phyloP scores from a whole-genome alignment of 1,284 basidiomycete genomes.

The Heliocybe sulcata region DNA sequence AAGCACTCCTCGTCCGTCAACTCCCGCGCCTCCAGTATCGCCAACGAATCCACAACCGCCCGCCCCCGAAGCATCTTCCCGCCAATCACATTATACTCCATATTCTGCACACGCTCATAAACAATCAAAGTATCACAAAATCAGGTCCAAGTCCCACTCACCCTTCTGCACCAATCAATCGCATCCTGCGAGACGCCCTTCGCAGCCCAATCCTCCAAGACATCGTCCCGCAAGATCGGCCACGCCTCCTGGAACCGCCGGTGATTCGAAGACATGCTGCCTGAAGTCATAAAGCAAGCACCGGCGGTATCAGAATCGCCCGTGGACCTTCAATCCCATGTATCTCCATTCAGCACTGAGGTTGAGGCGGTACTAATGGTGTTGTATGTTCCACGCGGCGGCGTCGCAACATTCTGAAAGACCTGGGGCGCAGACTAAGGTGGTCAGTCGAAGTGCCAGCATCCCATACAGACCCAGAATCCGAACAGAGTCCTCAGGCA shows the following conservation, averaged over 20 bases:
- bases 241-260: constrained; percentile 44
- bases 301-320: too few species aligned
- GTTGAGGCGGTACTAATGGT: too few species aligned
- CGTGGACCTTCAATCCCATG: too few species aligned
- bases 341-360: too few species aligned
- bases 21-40: constrained; percentile 73
- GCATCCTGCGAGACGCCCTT: constrained; percentile 79
- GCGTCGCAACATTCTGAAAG: too few species aligned
- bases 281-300: too few species aligned
- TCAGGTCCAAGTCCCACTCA: too few species aligned
- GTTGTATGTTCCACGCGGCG: too few species aligned
- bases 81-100: constrained; percentile 93
- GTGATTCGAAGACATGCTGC: constrained; percentile 13
- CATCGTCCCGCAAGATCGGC: constrained; percentile 45
- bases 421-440: too few species aligned
- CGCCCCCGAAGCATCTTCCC: constrained; percentile 97
- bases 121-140: too few species aligned
- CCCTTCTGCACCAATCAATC: constrained; percentile 73
- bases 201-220: constrained; percentile 55
- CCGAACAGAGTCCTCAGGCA: background rate
- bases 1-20: constrained; percentile 82
- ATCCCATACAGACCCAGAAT: background rate
- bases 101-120: constrained; percentile 46
- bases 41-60: constrained; percentile 89
- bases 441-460: background rate